Conservation (phyloP, 306 rosid species). For the Pyrus betulifolia region DNA sequence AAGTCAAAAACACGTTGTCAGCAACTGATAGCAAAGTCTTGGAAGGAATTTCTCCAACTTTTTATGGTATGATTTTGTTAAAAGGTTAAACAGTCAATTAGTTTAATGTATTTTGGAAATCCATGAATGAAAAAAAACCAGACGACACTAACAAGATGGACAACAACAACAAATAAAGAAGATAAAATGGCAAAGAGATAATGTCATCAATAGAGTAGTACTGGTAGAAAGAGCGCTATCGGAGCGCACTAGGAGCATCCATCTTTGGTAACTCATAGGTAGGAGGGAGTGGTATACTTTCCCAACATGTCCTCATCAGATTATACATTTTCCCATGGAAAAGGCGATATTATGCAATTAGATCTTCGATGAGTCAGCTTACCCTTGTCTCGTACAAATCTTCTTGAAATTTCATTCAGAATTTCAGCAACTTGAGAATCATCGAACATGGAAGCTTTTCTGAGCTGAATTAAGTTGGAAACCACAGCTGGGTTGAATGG, state of each 20-base stretch:
- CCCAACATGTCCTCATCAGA: neutral
- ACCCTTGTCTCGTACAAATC: conserved; percentile 92
- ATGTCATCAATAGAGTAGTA: neutral
- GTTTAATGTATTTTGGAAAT: neutral
- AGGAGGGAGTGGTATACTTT: neutral
- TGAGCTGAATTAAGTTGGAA: conserved; percentile 62
- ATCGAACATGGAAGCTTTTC: conserved; percentile 57
- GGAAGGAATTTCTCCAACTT: neutral
- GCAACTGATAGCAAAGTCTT: conserved; percentile 12
- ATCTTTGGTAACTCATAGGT: neutral
- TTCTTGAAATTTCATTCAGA: conserved; percentile 75
- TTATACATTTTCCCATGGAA: neutral
- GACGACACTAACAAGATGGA: neutral
- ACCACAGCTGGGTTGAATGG: conserved; percentile 80
- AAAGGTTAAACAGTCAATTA: neutral
- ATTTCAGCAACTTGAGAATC: conserved; percentile 63
- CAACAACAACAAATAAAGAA: neutral
- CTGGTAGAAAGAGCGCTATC: neutral
- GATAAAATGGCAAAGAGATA: neutral
- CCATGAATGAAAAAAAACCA: neutral
- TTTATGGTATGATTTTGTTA: neutral
- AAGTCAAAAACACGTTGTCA: conserved; percentile 19
- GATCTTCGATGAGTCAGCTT: neutral
- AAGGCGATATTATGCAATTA: neutral
- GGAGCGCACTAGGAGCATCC: neutral